Evolutionary conservation across 2,329 filamentous ascomycete genomes (phyloP).

Genomic region (Nannizzia gypsea): DNA sequence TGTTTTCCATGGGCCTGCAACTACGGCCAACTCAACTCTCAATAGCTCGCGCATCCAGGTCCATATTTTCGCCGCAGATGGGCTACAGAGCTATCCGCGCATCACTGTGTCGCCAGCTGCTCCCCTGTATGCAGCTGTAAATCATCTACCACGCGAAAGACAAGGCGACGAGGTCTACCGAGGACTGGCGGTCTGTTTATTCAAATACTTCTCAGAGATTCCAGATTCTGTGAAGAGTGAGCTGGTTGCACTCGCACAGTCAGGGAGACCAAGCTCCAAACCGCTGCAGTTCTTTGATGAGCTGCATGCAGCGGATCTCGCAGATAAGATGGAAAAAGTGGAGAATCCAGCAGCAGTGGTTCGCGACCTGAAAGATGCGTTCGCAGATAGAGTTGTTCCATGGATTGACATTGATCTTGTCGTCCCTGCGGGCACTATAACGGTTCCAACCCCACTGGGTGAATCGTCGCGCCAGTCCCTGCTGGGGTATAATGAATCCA

Average conservation of each 20-base stretch:
- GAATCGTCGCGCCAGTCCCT: conserved; percentile 49
- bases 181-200: conserved; percentile 79
- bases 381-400: conserved; percentile 69
- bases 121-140: conserved; percentile 79
- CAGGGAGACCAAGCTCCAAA: conserved; percentile 48
- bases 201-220: conserved; percentile 88
- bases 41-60: conserved; percentile 91
- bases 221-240: conserved; percentile 62
- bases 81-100: conserved; percentile 78
- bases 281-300: conserved; percentile 68
- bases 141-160: conserved; percentile 79
- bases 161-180: conserved; percentile 91
- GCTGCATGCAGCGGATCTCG: conserved; percentile 83
- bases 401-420: conserved; percentile 84
- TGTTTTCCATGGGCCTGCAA: conserved; percentile 84
- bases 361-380: conserved; percentile 58
- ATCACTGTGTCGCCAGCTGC: conserved; percentile 90
- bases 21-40: conserved; percentile 72
- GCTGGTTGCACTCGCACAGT: conserved; percentile 46
- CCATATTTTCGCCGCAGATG: conserved; percentile 81
- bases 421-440: conserved; percentile 63
- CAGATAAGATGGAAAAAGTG: conserved; percentile 69
- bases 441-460: conserved; percentile 43
- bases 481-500: conserved; percentile 37
- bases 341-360: conserved; percentile 66